phyloP scores from a whole-genome alignment of 352 stramenopile genomes.

The Pythium biforme region DNA sequence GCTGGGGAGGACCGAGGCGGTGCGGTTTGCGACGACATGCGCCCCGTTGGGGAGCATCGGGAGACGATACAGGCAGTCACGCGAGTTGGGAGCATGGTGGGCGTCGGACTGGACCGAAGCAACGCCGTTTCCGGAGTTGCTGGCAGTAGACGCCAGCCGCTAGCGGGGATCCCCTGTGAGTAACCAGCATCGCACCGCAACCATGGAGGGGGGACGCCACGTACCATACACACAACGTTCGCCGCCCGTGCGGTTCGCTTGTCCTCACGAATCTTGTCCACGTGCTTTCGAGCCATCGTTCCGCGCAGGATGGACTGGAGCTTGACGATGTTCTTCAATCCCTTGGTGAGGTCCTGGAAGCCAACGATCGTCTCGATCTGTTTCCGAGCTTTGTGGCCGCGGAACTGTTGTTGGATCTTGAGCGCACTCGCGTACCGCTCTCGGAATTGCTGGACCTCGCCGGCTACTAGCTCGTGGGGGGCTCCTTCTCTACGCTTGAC shows the following conservation, averaged over 20 bases:
- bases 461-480: constrained; percentile 11
- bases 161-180: not conserved
- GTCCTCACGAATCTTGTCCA: constrained; percentile 27
- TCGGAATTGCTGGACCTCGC: constrained; percentile 14
- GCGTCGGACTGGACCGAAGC: too few species aligned
- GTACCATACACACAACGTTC: constrained; percentile 22
- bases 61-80: constrained; percentile 20
- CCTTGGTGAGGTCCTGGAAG: constrained; percentile 27
- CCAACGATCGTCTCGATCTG: constrained; percentile 18
- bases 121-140: not conserved
- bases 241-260: constrained; percentile 13
- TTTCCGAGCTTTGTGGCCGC: constrained; percentile 32
- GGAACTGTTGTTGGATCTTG: constrained; percentile 43
- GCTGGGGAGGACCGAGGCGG: too few species aligned
- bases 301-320: constrained; percentile 55
- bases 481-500: not conserved
- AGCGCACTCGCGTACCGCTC: constrained; percentile 26
- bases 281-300: constrained; percentile 33
- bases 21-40: constrained; percentile 5
- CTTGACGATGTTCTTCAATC: constrained; percentile 39
- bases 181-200: too few species aligned
- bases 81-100: constrained; percentile 2
- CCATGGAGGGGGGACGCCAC: too few species aligned
- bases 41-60: not conserved
- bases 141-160: constrained; percentile 5